A percentile compares a stretch with the other conserved stretches of the same genome.
Evolutionary conservation across 805 yeast species (phyloP).

Genomic region (Starmerella stigmatis): DNA sequence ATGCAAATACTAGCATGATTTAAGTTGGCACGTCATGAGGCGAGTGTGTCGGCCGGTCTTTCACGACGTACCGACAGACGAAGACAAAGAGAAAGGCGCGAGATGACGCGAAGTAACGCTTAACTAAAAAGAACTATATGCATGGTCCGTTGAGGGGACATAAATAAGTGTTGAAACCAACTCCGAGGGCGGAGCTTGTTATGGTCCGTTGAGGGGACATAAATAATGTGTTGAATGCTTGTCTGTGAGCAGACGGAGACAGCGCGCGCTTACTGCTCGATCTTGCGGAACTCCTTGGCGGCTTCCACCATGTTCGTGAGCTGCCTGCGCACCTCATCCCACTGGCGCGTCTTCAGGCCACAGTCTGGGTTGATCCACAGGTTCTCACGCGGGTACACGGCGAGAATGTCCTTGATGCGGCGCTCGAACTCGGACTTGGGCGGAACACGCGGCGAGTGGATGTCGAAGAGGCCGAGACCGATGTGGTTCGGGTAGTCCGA

Average conservation of each 20-base stretch:
- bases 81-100: too few species aligned
- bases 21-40: too few species aligned
- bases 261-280: conserved; percentile 29
- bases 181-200: not conserved
- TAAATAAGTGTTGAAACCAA: conserved; percentile 25
- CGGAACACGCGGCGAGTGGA: conserved; percentile 99
- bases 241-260: too few species aligned
- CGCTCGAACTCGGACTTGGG: conserved; percentile 91
- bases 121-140: conserved; percentile 11
- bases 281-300: conserved; percentile 85
- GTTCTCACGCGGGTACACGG: conserved; percentile 94
- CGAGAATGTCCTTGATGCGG: conserved; percentile 88
- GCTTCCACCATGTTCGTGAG: conserved; percentile 98
- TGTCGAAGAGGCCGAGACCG: conserved; percentile 97
- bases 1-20: too few species aligned
- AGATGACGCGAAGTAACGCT: not conserved
- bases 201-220: conserved; percentile 4
- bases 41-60: too few species aligned
- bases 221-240: conserved; percentile 2
- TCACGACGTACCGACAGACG: too few species aligned
- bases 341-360: conserved; percentile 99
- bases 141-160: conserved; percentile 27
- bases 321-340: conserved; percentile 94
- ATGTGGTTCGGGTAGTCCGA: conserved; percentile 98
- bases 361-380: conserved; percentile 99